These are phyloP conservation scores for Potentilla sterilis DNA, from an alignment of 306 rosid species.

Conservation along the genomic window DNA sequence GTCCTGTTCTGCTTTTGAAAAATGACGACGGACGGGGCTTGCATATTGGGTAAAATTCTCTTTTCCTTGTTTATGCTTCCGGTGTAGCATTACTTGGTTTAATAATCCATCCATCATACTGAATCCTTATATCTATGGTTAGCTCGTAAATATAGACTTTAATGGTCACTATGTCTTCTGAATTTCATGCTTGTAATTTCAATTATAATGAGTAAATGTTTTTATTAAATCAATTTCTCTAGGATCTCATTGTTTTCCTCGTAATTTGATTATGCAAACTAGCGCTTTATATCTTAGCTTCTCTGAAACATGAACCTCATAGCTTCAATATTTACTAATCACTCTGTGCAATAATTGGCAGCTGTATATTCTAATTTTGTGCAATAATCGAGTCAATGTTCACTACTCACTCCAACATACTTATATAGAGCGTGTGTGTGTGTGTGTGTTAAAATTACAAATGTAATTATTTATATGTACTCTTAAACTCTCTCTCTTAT, in stretches of 20 bases:
- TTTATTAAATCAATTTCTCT: background rate
- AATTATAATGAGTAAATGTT: background rate
- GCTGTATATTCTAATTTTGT: background rate
- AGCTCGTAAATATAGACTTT: background rate
- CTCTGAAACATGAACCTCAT: background rate
- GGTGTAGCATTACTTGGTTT: background rate
- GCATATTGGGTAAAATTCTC: slow-evolving; percentile 37
- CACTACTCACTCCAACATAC: background rate
- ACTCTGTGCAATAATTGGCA: background rate
- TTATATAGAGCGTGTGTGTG: background rate
- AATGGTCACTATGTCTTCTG: background rate
- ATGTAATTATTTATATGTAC: background rate
- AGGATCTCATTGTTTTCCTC: background rate
- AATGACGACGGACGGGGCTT: slow-evolving; percentile 40
- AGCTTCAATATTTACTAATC: background rate
- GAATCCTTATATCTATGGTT: background rate
- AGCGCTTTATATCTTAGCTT: background rate
- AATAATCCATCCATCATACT: background rate
- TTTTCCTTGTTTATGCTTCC: background rate
- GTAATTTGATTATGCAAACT: background rate
- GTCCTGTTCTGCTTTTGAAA: slow-evolving; percentile 69
- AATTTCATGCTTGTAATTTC: background rate
- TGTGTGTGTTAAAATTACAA: background rate
- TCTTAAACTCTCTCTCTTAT: slow-evolving; percentile 17
- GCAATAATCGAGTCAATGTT: background rate